Evolutionary conservation across 2,329 filamentous ascomycete species (phyloP), one percentile per base, ranked within the genome.

Genomic region (Thyridium curvatum): DNA sequence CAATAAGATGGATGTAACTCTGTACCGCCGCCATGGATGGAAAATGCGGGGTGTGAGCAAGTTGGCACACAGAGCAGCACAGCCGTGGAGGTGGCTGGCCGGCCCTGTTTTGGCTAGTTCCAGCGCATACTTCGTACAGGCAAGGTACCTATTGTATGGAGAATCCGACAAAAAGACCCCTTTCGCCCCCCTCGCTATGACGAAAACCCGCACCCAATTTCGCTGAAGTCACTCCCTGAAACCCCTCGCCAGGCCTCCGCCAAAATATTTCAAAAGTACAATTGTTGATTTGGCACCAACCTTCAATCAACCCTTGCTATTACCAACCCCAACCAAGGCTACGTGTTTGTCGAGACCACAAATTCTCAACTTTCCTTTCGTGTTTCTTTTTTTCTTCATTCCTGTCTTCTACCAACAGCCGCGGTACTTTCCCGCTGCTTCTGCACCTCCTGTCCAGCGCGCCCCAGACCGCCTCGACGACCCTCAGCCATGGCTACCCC

Each of bases 401-500:
- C 35, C 16, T 18, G 4, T 16, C 30, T 9, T 16, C 10, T 28
- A 21, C 18, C 12, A n/a, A 30, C 21, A 16, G 18, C 26, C n/a
- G 5, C 15, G 14, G 9, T 21, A 17, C 15, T 34, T 16, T 17
- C n/a, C 16, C 12, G 16, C 32, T 12, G 16, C 32, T 18, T 34
- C 12, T 15, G 17, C 32, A 15, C 8, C n/a, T 38, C 35, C 34
- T 10, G 32, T 34, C 32, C 30, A 45, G 44, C 39, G 35, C 35
- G 31, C 37, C 32, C 17, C 28, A 28, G 29, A 34, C 12, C 32
- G 18, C 18, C 16, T 15, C 32, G 13, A 28, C 28, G 16, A 41
- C 35, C 39, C 17, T 35, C 43, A 39, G 36, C 40, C 34, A 56
- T 53, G 50, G 50, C 55, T 32, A 47, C 46, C 35, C 37, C 45